phyloP scores from a whole-genome alignment of 148 eudicot genomes.

The Rhododendron mucronatum region DNA sequence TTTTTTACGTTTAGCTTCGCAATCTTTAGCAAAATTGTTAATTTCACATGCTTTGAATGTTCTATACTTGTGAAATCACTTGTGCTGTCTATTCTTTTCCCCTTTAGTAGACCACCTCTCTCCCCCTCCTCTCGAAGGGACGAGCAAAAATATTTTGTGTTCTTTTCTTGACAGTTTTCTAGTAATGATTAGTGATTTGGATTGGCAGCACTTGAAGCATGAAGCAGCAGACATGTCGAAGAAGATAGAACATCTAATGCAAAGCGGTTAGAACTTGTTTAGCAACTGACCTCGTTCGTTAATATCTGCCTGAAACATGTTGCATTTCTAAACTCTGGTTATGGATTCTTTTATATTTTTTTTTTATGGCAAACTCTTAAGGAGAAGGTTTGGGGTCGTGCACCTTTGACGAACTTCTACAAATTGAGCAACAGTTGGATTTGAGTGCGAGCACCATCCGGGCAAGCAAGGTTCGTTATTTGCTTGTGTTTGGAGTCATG shows the following conservation, averaged over 20 bases:
- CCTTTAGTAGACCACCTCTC: background rate
- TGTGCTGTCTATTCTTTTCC: background rate
- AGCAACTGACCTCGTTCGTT: background rate
- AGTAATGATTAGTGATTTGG: background rate
- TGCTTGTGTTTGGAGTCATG: background rate
- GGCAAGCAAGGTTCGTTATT: constrained; percentile 58
- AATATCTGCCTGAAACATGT: background rate
- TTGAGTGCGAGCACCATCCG: constrained; percentile 59
- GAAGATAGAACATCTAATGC: constrained; percentile 66
- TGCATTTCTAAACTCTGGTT: background rate
- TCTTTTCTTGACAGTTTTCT: background rate
- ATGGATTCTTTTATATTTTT: background rate
- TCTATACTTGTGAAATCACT: background rate
- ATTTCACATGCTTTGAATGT: background rate
- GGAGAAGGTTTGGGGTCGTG: constrained; percentile 78
- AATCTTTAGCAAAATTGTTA: background rate
- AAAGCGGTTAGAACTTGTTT: constrained; percentile 44
- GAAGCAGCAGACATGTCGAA: constrained; percentile 64
- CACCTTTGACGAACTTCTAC: constrained; percentile 65
- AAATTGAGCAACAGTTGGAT: constrained; percentile 74
- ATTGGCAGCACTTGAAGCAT: constrained; percentile 62
- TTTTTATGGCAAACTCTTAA: constrained; percentile 50
- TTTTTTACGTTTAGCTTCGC: background rate
- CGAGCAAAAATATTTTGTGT: background rate
- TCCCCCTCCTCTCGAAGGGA: background rate